phyloP scores from a whole-genome alignment of 257 asterid genomes.

The Primulina huaijiensis region DNA sequence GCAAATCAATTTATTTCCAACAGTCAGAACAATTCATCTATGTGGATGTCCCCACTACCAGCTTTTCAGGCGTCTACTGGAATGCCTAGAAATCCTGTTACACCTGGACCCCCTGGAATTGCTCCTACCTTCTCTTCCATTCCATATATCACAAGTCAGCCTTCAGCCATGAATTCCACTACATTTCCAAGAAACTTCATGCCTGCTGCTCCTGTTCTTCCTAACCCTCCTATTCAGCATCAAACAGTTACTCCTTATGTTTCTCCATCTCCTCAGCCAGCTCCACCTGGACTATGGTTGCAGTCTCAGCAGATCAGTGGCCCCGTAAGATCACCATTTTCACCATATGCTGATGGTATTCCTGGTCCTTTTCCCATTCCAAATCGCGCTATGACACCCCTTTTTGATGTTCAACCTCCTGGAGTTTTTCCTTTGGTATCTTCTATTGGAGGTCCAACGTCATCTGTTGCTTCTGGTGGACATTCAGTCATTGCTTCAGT shows the following conservation, averaged over 20 bases:
- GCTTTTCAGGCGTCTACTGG: constrained; percentile 55
- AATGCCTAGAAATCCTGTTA: constrained; percentile 45
- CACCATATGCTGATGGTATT: constrained; percentile 56
- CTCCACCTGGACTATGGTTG: constrained; percentile 78
- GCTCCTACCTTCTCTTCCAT: constrained; percentile 47
- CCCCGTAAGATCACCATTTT: constrained; percentile 65
- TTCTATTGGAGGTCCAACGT: constrained; percentile 40
- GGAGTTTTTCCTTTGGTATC: constrained; percentile 59
- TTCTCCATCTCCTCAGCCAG: constrained; percentile 50
- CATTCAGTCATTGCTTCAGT: constrained; percentile 40
- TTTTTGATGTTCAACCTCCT: constrained; percentile 75
- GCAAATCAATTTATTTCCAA: constrained; percentile 40
- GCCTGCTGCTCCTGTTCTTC: constrained; percentile 41
- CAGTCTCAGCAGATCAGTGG: constrained; percentile 65
- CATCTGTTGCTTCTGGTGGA: constrained; percentile 36
- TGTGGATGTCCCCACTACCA: constrained; percentile 52
- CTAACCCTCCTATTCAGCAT: constrained; percentile 57
- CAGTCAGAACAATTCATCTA: constrained; percentile 34
- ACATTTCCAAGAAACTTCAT: constrained; percentile 37
- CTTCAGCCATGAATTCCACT: constrained; percentile 42
- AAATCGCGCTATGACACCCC: constrained; percentile 40
- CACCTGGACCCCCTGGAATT: constrained; percentile 62
- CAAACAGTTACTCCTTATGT: constrained; percentile 51
- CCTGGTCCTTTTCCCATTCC: constrained; percentile 59
- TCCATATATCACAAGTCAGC: constrained; percentile 35